Base-by-base conservation (phyloP, 108 stramenopile genomes). In the Licmophora abbreviata region DNA sequence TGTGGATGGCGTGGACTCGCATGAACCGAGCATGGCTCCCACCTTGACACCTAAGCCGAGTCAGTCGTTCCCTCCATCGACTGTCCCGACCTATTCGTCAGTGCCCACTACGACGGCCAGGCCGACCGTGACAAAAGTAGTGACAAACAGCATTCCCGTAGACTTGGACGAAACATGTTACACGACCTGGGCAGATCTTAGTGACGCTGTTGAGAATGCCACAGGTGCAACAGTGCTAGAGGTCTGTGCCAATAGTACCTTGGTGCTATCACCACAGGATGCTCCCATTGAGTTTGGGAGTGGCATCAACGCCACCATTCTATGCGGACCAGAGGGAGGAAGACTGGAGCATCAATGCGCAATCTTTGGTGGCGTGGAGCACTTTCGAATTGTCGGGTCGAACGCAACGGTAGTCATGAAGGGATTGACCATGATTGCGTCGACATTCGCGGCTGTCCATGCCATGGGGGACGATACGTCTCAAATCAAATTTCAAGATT, bases 241-340 rank as follows among this genome's bases (percentile, higher is more conserved):
- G n/a, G 21, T 50, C 33, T 50, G 48, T 50, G 30, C 48, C n/a
- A 15, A 50, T 17, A 31, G 30, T 15, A 25, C 18, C 15, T 32
- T 50, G 2, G 30, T 29, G 2, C 29, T 50, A 3, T 18, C 38
- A 5, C 18, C 38, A 40, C 18, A 40, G 3, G 29, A 50, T 32
- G 33, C 29, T 15, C 30, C 24, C 4, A 12, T 15, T n/a, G n/a
- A n/a, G 5, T 4, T 40, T 2, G 3, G 30, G 2, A 15, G 33
- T 1, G 33, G 14, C 3, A n/a, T n/a, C 2, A 25, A 50, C 18
- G 33, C 48, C 1, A 4, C 33, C 15, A 29, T 50, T 1, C 48
- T 18, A 17, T 50, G 48, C 21, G 48, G 48, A 32, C 5, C 18
- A 50, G 21, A 5, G 18, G 48, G 48, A 4, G 1, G 1, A 40